phyloP scores from a whole-genome alignment of 139 green algal genomes.

The Limnomonas spitsbergensis region DNA sequence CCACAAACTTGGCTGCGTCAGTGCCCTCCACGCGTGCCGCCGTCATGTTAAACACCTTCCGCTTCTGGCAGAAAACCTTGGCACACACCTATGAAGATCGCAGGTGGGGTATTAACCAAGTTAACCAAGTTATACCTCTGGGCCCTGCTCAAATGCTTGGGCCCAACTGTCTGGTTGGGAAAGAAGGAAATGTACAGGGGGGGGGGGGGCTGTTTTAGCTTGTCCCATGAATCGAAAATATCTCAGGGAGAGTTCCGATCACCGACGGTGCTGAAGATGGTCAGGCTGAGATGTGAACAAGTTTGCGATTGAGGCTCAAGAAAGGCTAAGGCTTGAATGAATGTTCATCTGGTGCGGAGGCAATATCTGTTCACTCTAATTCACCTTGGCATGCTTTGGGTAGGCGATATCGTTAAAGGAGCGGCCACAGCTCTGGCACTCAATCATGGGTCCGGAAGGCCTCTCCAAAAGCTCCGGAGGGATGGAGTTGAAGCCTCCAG shows the following conservation, averaged over 20 bases:
- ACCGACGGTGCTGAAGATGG: background rate
- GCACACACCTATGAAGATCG: slow-evolving; percentile 24
- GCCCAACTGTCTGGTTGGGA: background rate
- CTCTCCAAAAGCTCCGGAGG: slow-evolving; percentile 3
- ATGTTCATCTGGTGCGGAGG: no score
- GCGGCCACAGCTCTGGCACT: slow-evolving; percentile 13
- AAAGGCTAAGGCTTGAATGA: no score
- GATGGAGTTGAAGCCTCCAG: background rate
- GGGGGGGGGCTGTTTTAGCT: background rate
- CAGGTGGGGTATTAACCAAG: background rate
- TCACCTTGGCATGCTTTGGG: slow-evolving; percentile 19
- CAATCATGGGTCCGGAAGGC: background rate
- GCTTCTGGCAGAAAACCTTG: slow-evolving; percentile 36
- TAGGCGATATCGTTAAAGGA: slow-evolving; percentile 12
- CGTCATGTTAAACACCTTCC: slow-evolving; percentile 33
- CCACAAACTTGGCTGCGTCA: slow-evolving; percentile 24
- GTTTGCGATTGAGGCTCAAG: no score
- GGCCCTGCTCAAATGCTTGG: background rate
- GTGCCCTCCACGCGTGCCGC: slow-evolving; percentile 17
- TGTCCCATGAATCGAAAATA: background rate
- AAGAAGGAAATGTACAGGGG: background rate
- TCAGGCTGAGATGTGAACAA: no score
- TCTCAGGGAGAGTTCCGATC: background rate
- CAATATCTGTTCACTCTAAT: background rate
- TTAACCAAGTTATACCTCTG: background rate